Base-by-base conservation (phyloP, 768 basidiomycete genomes). In the Xerocomellus dryophilus region DNA sequence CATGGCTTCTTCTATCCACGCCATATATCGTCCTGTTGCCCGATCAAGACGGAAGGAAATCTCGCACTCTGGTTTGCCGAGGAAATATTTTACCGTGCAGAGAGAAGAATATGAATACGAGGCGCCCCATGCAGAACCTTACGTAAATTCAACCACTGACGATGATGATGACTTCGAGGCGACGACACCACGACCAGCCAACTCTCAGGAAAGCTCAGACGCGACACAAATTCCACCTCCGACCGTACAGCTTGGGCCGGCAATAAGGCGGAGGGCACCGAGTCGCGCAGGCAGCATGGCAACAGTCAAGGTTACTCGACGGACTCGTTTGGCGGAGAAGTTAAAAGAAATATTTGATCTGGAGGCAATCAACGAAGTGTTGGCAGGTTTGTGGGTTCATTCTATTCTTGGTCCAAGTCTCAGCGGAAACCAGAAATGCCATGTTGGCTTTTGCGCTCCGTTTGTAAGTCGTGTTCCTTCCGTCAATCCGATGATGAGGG, bases 361-460 rank as follows among this genome's bases (percentile, higher is more conserved):
- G 36, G 76, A 82, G 17, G 85, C 81, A 40, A 88, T 93, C 38
- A 80, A 86, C 50, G 92, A 96, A 68, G 95, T 99, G 11, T 74
- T 89, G 52, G 85, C 89, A 56, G 90, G 89, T 90, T 58, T 54
- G 82, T 73, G 14, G 40, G 43, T 29, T 51, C 5, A 45, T 49
- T 34, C 2, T 20, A 45, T 11, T 44, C 42, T 21, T 12, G 12
- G 25, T 27, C 15, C 29, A 35, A 41, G 39, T 46, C 49, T 62
- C 25, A 59, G 50, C 35, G 51, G 45, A 48, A 27, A 34, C 64
- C 67, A 85, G 94, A 97, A 76, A 86, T 96, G 82, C 88, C 92
- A 2, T 97, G 93, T 67, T 98, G 93, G 92, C 76, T 98, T 10
- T 73, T 98, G 53, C 84, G 93, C 47, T 93, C 90, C 46, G 84